Percentiles rank a stretch among this genome's conserved stretches.
Conservation (phyloP, 345 rosid genomes). For the Stellera chamaejasme region DNA sequence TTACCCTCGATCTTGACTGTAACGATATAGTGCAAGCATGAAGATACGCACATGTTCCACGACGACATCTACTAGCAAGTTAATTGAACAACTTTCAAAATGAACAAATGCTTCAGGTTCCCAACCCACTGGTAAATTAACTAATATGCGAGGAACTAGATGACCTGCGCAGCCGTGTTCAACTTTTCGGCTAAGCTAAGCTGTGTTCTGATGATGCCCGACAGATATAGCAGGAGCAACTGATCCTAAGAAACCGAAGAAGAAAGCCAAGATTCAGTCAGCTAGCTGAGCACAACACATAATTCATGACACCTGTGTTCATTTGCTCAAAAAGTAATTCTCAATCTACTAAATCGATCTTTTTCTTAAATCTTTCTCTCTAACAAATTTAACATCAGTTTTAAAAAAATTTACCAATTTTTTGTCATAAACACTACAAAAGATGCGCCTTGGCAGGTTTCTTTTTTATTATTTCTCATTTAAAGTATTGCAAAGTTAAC, state of each 20-base stretch:
- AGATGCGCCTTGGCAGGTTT: too few relatives aligned
- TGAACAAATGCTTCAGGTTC: not conserved
- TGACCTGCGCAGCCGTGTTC: slow-evolving; percentile 89
- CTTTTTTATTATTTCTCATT: too few relatives aligned
- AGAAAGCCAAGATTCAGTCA: not conserved
- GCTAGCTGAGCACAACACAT: not conserved
- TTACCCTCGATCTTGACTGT: too few relatives aligned
- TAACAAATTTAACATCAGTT: not conserved
- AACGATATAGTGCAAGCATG: too few relatives aligned
- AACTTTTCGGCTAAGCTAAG: slow-evolving; percentile 82
- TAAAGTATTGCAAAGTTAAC: not conserved
- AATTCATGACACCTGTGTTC: too few relatives aligned
- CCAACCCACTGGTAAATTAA: not conserved
- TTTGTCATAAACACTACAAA: too few relatives aligned
- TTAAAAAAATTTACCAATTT: too few relatives aligned
- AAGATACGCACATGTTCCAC: too few relatives aligned
- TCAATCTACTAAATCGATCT: not conserved
- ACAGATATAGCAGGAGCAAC: slow-evolving; percentile 67
- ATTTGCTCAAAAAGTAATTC: too few relatives aligned
- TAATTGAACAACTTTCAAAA: not conserved
- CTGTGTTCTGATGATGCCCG: slow-evolving; percentile 93
- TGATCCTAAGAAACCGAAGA: slow-evolving; percentile 42
- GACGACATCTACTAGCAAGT: too few relatives aligned
- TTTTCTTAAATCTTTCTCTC: too few relatives aligned
- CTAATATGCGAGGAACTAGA: slow-evolving; percentile 17